Evolutionary conservation across 2,329 filamentous ascomycete genomes (phyloP).

Genomic region (Aureobasidium lini): DNA sequence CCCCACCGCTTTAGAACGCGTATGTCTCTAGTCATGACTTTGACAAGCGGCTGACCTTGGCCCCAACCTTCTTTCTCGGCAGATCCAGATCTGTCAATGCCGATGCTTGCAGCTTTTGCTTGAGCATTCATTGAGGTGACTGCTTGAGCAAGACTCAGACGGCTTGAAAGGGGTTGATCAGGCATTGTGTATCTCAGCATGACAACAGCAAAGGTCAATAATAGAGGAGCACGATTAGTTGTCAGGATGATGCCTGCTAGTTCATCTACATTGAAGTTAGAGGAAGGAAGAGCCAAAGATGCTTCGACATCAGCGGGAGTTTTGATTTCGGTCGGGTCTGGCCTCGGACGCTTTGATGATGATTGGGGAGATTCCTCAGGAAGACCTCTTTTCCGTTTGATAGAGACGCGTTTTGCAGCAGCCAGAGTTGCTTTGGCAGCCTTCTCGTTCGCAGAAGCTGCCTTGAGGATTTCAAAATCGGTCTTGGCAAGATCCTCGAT

Average conservation of each 20-base stretch:
- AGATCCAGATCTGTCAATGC: conserved; percentile 54
- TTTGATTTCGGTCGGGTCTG: conserved; percentile 13
- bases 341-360: conserved; percentile 18
- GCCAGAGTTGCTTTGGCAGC: conserved; percentile 49
- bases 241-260: conserved; percentile 53
- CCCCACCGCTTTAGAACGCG: conserved; percentile 70
- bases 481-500: conserved; percentile 43
- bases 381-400: conserved; percentile 40
- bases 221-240: conserved; percentile 75
- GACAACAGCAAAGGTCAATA: conserved; percentile 71
- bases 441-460: conserved; percentile 46
- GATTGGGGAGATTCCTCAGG: conserved; percentile 24
- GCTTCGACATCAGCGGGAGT: conserved; percentile 53
- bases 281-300: conserved; percentile 51
- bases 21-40: conserved; percentile 65
- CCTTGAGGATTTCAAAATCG: conserved; percentile 36
- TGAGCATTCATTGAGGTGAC: conserved; percentile 76
- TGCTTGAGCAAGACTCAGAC: conserved; percentile 74
- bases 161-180: conserved; percentile 74
- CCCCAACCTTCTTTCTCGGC: conserved; percentile 67
- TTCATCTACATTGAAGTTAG: conserved; percentile 49
- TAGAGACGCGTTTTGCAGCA: conserved; percentile 49
- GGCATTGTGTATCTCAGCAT: conserved; percentile 75
- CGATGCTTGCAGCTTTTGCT: conserved; percentile 67
- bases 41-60: conserved; percentile 65